phyloP scores from a whole-genome alignment of 768 basidiomycete species.

The Astraeus odoratus region DNA sequence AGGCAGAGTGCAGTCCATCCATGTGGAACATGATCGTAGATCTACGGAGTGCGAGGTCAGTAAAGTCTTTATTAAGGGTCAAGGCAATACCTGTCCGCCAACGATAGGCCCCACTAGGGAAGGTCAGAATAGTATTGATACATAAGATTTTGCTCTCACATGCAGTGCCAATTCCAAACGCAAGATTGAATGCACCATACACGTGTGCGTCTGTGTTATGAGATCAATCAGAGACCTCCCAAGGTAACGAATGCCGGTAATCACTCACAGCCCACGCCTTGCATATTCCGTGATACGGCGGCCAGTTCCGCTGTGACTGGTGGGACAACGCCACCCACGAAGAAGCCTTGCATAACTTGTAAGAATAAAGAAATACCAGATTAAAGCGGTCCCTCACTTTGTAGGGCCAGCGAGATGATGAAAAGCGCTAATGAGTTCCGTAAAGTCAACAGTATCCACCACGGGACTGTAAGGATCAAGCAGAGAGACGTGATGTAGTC shows the following conservation, averaged over 20 bases:
- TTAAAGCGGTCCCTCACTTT: constrained; percentile 36
- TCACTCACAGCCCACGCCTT: constrained; percentile 61
- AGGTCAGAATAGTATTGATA: constrained; percentile 2
- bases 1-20: constrained; percentile 60
- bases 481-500: constrained; percentile 46
- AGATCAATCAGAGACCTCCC: neutral
- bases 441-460: constrained; percentile 54
- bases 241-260: neutral
- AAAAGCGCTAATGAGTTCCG: constrained; percentile 42
- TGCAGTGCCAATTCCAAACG: constrained; percentile 58
- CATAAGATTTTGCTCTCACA: constrained; percentile 31
- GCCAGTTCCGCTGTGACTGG: constrained; percentile 66
- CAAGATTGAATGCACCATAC: constrained; percentile 69
- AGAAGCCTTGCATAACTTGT: constrained; percentile 42
- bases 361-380: neutral
- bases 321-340: constrained; percentile 50
- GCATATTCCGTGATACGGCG: constrained; percentile 44
- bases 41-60: constrained; percentile 28
- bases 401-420: constrained; percentile 35
- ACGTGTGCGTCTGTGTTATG: constrained; percentile 54
- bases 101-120: constrained; percentile 59
- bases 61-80: neutral
- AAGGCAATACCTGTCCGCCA: constrained; percentile 50
- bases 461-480: constrained; percentile 51
- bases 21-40: constrained; percentile 46